Percentiles rank a stretch among this genome's conserved stretches.
These are phyloP conservation scores for Metschnikowia sp. DNA, from an alignment of 805 yeast species.

Conservation along the genomic window DNA sequence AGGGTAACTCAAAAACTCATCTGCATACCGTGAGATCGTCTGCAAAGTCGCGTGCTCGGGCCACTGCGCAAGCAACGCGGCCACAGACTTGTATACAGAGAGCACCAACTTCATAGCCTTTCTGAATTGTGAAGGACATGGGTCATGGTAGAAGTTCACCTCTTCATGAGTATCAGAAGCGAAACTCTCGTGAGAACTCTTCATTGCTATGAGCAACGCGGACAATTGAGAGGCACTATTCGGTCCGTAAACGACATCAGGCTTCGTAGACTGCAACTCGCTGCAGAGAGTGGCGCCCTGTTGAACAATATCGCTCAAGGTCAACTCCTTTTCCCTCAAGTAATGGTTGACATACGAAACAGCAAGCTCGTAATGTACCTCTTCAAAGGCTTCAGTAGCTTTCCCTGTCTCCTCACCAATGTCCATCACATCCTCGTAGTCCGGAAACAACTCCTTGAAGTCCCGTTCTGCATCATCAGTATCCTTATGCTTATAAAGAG, in stretches of 20 bases:
- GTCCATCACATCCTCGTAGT: constrained; percentile 65
- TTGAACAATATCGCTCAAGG: constrained; percentile 8
- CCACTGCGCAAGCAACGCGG: constrained; percentile 61
- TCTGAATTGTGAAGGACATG: constrained; percentile 56
- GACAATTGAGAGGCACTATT: constrained; percentile 23
- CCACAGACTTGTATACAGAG: constrained; percentile 28
- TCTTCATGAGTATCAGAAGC: constrained; percentile 11
- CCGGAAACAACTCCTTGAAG: constrained; percentile 79
- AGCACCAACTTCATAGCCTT: constrained; percentile 50
- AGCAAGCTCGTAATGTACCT: constrained; percentile 47
- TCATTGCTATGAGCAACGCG: constrained; percentile 20
- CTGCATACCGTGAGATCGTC: constrained; percentile 58
- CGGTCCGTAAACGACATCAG: constrained; percentile 12
- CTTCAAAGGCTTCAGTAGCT: constrained; percentile 32
- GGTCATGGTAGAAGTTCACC: constrained; percentile 61
- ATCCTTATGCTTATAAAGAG: constrained; percentile 64
- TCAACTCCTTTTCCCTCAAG: constrained; percentile 14
- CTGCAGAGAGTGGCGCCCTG: constrained; percentile 15
- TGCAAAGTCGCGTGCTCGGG: constrained; percentile 92
- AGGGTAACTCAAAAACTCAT: constrained; percentile 63
- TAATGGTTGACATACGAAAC: constrained; percentile 46
- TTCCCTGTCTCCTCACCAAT: constrained; percentile 6
- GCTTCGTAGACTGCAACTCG: constrained; percentile 9
- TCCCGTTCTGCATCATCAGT: constrained; percentile 76
- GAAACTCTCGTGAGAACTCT: constrained; percentile 19